Base-by-base conservation (phyloP, 2,329 filamentous ascomycete genomes). In the Diaporthe citri region DNA sequence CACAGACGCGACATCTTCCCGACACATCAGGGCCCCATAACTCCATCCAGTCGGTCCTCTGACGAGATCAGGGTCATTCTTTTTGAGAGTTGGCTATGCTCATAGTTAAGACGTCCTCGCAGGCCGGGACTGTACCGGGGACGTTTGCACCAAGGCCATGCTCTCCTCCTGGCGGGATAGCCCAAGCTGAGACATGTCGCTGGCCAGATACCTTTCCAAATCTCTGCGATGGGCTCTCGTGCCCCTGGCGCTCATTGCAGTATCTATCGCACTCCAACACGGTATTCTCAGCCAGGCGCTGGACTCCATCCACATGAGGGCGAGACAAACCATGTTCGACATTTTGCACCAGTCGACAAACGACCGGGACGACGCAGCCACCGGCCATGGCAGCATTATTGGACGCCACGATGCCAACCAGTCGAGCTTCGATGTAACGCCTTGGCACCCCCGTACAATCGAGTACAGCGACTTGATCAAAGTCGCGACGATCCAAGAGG, bases 401-500 rank as follows among this genome's bases (percentile, higher is more conserved):
- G 46, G 31, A 34, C n/a, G 7, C 31, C 2, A 39, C 12, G 17
- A 8, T 34, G 4, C 8, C 39, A 46, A 34, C 6, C 60, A 28
- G 25, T 34, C 28, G 28, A 25, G 6, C 43, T 12, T 36, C 12
- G 34, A 39, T 20, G 25, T 39, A 20, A 34, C 1, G 8, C 78
- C 48, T 3, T 75, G 73, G 73, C 73, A 72, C 46, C 41, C 51
- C n/a, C 67, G 51, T 12, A 62, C 22, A n/a, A 55, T 75, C 34
- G 60, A 75, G 17, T 62, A 70, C 48, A 39, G n/a, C n/a, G 56
- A 74, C 3, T 31, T 78, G 15, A 28, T 25, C 6, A 36, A 36
- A 10, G 43, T 77, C 28, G 20, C 28, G 28, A 31, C 46, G 5
- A 62, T 77, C 8, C 77, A 78, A 64, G 70, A 64, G 4, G 75